Evolutionary conservation across 2,329 filamentous ascomycete species (phyloP), one percentile per base, ranked within the genome.

Genomic region (Scedosporium boydii): DNA sequence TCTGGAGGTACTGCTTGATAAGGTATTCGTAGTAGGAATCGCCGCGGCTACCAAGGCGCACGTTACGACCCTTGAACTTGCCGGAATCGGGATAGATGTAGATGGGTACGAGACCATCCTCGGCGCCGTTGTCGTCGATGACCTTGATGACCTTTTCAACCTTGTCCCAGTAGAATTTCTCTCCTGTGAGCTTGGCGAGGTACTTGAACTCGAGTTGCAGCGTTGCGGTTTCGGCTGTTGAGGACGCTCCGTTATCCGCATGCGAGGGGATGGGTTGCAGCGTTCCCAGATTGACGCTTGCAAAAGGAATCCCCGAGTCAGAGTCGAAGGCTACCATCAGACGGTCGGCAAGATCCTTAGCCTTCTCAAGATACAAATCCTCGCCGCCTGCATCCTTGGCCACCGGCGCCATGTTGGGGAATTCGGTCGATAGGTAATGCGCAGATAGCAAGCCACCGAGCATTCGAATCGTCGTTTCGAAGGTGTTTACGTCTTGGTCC

Each of bases 21-120:
- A 99, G 85, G 73, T 99, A 99, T 76, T 99, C 91, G 76, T 99
- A 99, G 77, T 98, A 99, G 58, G 93, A 97, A 77, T 99, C 95
- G 56, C 95, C 95, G 65, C 95, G 86, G 72, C 91, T 97, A 46
- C 95, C 95, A 23, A 98, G 82, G 18, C 95, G 89, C 69, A 99
- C 93, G 70, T 97, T 96, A 21, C 86, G 76, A 21, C 91, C 91
- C 59, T 85, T 83, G 76, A 98, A 99, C 61, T 85, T 78, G 63
- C 95, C 95, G 12, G 79, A 86, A 29, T 87, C 84, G 3, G 95
- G 86, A 72, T 91, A 87, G 67, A 99, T 88, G 75, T 89, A 98
- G 69, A 98, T 98, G 41, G 93, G 95, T 3, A 98, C 82, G 18
- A 99, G 83, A 0, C 93, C 93, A 70, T 93, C 93, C 71, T 87